These are phyloP conservation scores for Vairimorpha ceranae DNA, from an alignment of 371 early-diverging fungal species.

Conservation along the genomic window DNA sequence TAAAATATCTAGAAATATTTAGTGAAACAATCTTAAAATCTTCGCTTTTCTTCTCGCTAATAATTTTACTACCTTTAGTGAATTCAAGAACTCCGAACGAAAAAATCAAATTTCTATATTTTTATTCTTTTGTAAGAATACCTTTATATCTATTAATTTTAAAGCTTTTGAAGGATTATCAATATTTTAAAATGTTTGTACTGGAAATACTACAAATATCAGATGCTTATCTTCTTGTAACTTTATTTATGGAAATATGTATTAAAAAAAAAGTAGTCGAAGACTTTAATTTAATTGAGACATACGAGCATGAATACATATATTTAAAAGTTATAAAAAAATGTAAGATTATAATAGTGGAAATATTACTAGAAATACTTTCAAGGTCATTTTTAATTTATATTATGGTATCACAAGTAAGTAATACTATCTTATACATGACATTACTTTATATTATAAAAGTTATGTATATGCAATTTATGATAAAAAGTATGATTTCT, in stretches of 20 bases:
- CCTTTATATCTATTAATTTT: neutral
- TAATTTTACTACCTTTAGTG: neutral
- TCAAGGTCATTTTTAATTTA: neutral
- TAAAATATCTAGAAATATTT: neutral
- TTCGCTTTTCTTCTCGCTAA: neutral
- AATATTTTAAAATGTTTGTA: neutral
- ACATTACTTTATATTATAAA: neutral
- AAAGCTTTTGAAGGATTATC: neutral
- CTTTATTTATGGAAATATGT: neutral
- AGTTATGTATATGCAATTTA: neutral
- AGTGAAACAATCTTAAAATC: neutral
- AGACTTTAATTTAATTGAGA: neutral
- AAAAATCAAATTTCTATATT: neutral
- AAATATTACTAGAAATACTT: neutral
- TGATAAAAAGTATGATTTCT: neutral
- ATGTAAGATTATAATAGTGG: neutral
- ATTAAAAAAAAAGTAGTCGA: neutral
- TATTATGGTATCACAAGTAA: neutral
- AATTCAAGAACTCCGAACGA: neutral
- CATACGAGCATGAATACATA: slow-evolving; percentile 2
- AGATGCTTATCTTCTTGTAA: neutral
- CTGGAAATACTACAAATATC: neutral
- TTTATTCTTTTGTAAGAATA: neutral
- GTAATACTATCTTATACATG: neutral
- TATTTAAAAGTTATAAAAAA: neutral